Percentiles rank a stretch among this genome's conserved stretches.
Conservation (phyloP, 441 rosid species). For the Pelargonium australe region DNA sequence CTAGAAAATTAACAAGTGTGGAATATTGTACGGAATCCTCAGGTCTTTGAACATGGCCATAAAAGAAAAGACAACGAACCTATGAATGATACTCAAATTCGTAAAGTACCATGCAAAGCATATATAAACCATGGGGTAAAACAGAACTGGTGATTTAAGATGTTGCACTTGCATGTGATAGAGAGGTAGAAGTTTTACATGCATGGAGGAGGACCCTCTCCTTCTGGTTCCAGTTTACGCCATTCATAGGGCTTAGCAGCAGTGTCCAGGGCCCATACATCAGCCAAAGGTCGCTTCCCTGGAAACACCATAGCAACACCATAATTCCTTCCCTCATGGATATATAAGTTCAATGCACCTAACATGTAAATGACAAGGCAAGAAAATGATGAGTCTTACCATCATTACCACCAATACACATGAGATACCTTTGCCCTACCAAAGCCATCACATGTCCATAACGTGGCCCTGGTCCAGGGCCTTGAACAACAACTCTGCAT, state of each 20-base stretch:
- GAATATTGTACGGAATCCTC: not conserved
- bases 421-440: constrained; percentile 97
- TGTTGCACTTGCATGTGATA: not conserved
- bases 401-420: constrained; percentile 93
- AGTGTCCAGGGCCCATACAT: constrained; percentile 99
- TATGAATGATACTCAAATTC: not conserved
- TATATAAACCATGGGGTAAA: not conserved
- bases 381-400: constrained; percentile 31
- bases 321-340: not conserved
- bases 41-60: not conserved
- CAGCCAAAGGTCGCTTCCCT: constrained; percentile 97
- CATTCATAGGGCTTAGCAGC: constrained; percentile 99
- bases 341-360: constrained; percentile 10
- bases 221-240: constrained; percentile 99
- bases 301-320: constrained; percentile 14
- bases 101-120: not conserved
- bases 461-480: constrained; percentile 99
- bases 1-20: no score
- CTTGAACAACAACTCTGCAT: constrained; percentile 92
- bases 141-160: not conserved
- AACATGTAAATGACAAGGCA: constrained; percentile 10
- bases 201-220: constrained; percentile 99
- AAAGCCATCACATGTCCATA: constrained; percentile 99
- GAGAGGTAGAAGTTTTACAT: constrained; percentile 49
- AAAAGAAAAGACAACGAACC: not conserved